phyloP scores from a whole-genome alignment of 2,329 filamentous ascomycete species.

The Hypoxylon sp. region DNA sequence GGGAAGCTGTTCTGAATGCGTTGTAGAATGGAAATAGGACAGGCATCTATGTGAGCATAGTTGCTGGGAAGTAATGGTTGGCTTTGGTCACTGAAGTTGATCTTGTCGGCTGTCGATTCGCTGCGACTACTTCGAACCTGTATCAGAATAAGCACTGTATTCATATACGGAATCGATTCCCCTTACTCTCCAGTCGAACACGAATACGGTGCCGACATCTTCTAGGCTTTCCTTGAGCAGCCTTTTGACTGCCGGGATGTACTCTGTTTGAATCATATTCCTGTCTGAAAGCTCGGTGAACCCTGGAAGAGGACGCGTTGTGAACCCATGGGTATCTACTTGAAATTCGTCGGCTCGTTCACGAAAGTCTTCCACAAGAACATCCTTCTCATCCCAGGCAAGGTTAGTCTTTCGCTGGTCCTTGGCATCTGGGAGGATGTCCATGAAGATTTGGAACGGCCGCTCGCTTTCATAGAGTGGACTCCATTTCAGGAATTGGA shows the following conservation, averaged over 20 bases:
- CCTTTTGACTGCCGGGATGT: not conserved
- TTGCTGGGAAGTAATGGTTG: conserved; percentile 9
- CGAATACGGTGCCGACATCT: conserved; percentile 1
- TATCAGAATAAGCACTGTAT: not conserved
- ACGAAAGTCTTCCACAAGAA: conserved; percentile 8
- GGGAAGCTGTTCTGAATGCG: conserved; percentile 9
- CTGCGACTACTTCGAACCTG: conserved; percentile 12
- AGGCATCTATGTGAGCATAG: conserved; percentile 5
- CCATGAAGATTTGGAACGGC: conserved; percentile 13
- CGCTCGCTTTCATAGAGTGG: not conserved
- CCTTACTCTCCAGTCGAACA: conserved; percentile 9
- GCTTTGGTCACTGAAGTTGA: conserved; percentile 14
- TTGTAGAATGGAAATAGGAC: conserved; percentile 7
- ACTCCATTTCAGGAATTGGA: conserved; percentile 7
- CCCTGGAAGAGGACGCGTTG: not conserved
- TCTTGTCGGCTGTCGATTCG: conserved; percentile 3
- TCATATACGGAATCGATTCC: not conserved
- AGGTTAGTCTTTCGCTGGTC: conserved; percentile 8
- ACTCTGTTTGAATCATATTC: not conserved
- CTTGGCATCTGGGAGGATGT: conserved; percentile 4
- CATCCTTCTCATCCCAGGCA: conserved; percentile 4
- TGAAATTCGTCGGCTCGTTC: conserved; percentile 2
- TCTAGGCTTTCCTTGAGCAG: conserved; percentile 4
- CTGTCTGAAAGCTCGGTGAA: conserved; percentile 1
- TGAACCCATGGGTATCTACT: conserved; percentile 3